Base-by-base conservation (phyloP, 441 rosid genomes). In the Erodium texanum region DNA sequence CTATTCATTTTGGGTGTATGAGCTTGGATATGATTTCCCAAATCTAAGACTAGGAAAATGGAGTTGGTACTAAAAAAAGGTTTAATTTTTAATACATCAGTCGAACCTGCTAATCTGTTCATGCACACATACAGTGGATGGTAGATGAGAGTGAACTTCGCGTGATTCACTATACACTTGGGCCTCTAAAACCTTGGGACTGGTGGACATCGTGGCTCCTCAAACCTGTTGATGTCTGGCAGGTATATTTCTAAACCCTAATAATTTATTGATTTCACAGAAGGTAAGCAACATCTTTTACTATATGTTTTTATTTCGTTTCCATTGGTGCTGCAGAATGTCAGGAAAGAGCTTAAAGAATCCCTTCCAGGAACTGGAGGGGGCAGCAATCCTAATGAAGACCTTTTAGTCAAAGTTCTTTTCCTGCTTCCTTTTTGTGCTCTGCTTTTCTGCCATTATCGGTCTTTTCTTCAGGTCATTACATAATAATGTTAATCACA, bases 181-280 rank as follows among this genome's bases (percentile, higher is more conserved):
- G 99, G 18, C 96, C 97, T 65, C 89, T 91, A 62, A 91, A 94
- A 73, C 97, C 99, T 68, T 94, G 99, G 99, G 99, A 91, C 74
- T 94, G 99, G 96, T 91, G 96, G 93, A 94, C 99, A 56, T 91
- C 97, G 9, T 94, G 99, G 99, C 89, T 94, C 36, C 81, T 94
- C 69, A 91, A 91, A 81, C 99, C 97, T 56, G 97, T 94, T 71
- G 96, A 89, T 76, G 91, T 88, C 43, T 94, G 99, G 99, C 99
- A 94, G 87, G 97, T 94, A 86, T 22, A 54, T 48, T 7, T 23
- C 70, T 64, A 32, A 73, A 56, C 62, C 65, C 54, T 45, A 32
- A 32, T 32, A 32, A 32, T 32, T n/a, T 50, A n/a, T 50, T 50
- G 20, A n/a, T 50, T 50, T 50, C 20, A 50, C 58, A 50, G 19